These are phyloP conservation scores for Sporisorium scitamineum DNA, from an alignment of 1,284 basidiomycete genomes.

Conservation along the genomic window DNA sequence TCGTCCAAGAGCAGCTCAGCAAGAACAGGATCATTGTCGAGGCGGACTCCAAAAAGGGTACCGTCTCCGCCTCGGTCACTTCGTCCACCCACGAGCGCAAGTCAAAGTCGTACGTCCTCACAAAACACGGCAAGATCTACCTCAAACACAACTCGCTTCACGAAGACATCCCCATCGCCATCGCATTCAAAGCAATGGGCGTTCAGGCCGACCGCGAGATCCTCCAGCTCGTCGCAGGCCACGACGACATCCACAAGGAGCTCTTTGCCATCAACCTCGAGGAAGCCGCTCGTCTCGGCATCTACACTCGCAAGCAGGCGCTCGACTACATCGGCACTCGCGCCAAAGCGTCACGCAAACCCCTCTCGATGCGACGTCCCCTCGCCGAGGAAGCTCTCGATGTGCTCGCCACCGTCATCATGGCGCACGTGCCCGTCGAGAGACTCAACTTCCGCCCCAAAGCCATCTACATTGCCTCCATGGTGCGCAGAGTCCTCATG, in stretches of 20 bases:
- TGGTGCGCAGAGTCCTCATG: constrained; percentile 95
- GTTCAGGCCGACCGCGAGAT: constrained; percentile 99
- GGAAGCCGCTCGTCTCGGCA: constrained; percentile 77
- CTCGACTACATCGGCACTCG: constrained; percentile 93
- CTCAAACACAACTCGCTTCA: constrained; percentile 94
- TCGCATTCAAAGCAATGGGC: constrained; percentile 89
- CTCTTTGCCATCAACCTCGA: constrained; percentile 93
- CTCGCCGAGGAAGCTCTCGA: constrained; percentile 95
- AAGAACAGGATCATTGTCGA: constrained; percentile 99
- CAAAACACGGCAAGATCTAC: constrained; percentile 92
- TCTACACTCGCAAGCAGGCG: constrained; percentile 93
- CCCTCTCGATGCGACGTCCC: constrained; percentile 79
- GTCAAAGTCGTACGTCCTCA: constrained; percentile 98
- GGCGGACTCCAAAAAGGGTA: constrained; percentile 79
- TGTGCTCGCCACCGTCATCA: constrained; percentile 93
- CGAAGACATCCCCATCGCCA: constrained; percentile 95
- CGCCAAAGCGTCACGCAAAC: constrained; percentile 86
- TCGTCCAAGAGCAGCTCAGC: constrained; percentile 98
- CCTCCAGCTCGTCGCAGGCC: constrained; percentile 91
- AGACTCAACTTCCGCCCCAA: constrained; percentile 93
- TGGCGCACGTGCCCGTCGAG: constrained; percentile 94
- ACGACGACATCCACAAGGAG: constrained; percentile 87
- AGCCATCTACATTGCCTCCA: constrained; percentile 96
- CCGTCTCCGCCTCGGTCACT: constrained; percentile 96
- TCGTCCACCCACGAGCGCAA: constrained; percentile 94